Percentiles rank a stretch among this genome's conserved stretches.
Evolutionary conservation across 371 early-diverging fungal genomes (phyloP).

Genomic region (Syncephalis fuscata): DNA sequence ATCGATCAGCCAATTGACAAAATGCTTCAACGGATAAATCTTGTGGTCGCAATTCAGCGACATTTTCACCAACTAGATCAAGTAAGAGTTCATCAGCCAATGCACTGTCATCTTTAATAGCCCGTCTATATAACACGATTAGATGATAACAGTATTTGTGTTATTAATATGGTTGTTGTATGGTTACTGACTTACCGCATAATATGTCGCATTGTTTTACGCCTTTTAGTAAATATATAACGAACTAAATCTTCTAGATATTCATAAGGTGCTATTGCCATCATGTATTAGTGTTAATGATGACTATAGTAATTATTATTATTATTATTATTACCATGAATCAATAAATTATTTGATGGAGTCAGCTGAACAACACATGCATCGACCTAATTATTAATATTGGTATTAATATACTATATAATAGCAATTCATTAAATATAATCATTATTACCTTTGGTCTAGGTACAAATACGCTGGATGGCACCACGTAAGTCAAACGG

Average conservation of each 20-base stretch:
- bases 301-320: neutral
- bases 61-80: conserved; percentile 2
- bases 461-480: conserved; percentile 48
- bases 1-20: conserved; percentile 22
- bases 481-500: conserved; percentile 38
- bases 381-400: conserved; percentile 23
- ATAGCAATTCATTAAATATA: no score
- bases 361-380: conserved; percentile 52
- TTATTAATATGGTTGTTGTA: no score
- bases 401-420: no score
- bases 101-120: conserved; percentile 25
- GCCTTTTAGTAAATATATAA: conserved; percentile 49
- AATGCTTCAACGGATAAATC: conserved; percentile 32
- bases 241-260: conserved; percentile 41
- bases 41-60: conserved; percentile 36
- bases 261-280: conserved; percentile 16
- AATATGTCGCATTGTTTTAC: conserved; percentile 52
- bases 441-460: conserved; percentile 31
- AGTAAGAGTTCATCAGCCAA: no score
- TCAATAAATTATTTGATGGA: conserved; percentile 3
- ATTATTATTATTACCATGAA: neutral
- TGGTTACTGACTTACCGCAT: conserved; percentile 19
- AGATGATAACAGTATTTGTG: no score
- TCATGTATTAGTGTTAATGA: neutral
- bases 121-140: neutral